These are phyloP conservation scores for Myrmaecium sp. DNA, from an alignment of 2,329 filamentous ascomycete genomes.

Conservation along the genomic window DNA sequence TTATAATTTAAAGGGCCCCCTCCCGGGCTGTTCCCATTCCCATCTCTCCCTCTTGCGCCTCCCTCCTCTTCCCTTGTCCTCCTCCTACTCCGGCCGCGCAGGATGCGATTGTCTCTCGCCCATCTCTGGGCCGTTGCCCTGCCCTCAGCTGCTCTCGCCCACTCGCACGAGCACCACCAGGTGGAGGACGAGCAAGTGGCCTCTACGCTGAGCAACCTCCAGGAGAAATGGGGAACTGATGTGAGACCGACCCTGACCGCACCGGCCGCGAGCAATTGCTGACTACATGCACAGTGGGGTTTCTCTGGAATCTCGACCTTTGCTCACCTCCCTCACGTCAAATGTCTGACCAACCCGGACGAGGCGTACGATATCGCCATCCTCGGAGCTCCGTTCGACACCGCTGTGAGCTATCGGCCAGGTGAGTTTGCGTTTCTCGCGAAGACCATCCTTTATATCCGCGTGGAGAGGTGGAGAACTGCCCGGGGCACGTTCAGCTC, in stretches of 20 bases:
- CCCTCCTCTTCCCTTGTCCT: neutral
- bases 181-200: slow-evolving; percentile 10
- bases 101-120: slow-evolving; percentile 1
- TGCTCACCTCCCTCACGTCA: slow-evolving; percentile 30
- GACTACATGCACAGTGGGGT: slow-evolving; percentile 32
- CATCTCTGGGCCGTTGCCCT: slow-evolving; percentile 5
- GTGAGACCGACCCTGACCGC: slow-evolving; percentile 9
- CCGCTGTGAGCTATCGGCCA: slow-evolving; percentile 29
- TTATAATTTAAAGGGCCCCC: too few species aligned
- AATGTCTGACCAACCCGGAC: slow-evolving; percentile 30
- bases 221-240: slow-evolving; percentile 25
- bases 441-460: too few species aligned
- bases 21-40: too few species aligned
- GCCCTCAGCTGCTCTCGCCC: slow-evolving; percentile 9
- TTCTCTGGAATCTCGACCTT: slow-evolving; percentile 53
- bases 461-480: too few species aligned
- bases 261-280: slow-evolving; percentile 5
- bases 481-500: too few species aligned
- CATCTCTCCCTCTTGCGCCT: slow-evolving; percentile 1
- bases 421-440: slow-evolving; percentile 17
- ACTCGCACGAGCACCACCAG: slow-evolving; percentile 12
- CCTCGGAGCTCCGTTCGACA: slow-evolving; percentile 33
- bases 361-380: slow-evolving; percentile 30
- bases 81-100: neutral
- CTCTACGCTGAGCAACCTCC: slow-evolving; percentile 8